Base-by-base conservation (phyloP, 129 eudicot genomes). In the Heracleum sosnowskyi region DNA sequence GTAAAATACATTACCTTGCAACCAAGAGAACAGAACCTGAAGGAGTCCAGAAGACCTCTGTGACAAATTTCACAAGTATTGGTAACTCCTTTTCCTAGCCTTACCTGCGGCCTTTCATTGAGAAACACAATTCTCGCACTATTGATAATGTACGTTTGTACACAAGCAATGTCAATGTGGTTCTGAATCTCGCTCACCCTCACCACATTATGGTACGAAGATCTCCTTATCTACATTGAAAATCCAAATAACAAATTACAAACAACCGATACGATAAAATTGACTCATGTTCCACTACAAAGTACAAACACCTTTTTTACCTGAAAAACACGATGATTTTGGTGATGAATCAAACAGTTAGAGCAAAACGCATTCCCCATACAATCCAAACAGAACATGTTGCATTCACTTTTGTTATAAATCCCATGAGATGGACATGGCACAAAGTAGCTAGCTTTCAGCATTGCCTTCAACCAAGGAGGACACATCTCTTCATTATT, bases 361-460 rank as follows among this genome's bases (percentile, higher is more conserved):
- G 84, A 82, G 49, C 92, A 88, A 44, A 88, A 75, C 37, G 92
- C 82, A 57, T 83, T 40, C 47, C 87, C 87, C 44, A 83, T 47
- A 41, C 92, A 88, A 75, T 85, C 89, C 73, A 88, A 69, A 64
- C 92, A 88, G 71, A 16, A 88, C 86, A 85, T 73, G 74, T 88
- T 88, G 77, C 89, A 85, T 69, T 85, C 89, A 62, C 84, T 88
- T 69, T 77, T 88, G 44, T 77, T 86, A 3, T 84, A 79, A 74
- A 79, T 78, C 4, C 83, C 87, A 86, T 88, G 92, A 74, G 74
- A 60, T 5, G 84, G 68, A 49, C 92, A 88, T 63, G 87, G 53
- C 16, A 49, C 55, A 55, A 83, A 88, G 86, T 85, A 88, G 51
- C 74, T 81, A 37, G 87, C 89, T 74, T 45, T 81, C 45, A 88